A percentile compares a stretch with the other conserved stretches of the same genome.
These are phyloP conservation scores for Phytophthora foliorum DNA, from an alignment of 352 stramenopile genomes.

Conservation along the genomic window DNA sequence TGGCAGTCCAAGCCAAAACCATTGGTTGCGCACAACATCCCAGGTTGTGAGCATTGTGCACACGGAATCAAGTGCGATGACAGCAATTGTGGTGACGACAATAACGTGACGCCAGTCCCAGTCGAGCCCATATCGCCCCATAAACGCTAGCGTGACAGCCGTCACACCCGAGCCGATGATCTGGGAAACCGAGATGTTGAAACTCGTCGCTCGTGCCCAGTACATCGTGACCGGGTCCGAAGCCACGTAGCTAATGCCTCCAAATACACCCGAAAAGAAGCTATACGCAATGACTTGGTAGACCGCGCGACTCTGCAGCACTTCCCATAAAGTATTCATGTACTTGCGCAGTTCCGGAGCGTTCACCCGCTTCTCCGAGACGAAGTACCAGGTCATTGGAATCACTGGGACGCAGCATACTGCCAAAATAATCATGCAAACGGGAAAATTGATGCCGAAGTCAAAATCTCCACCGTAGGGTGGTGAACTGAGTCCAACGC, in stretches of 20 bases:
- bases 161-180: conserved; percentile 43
- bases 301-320: conserved; percentile 44
- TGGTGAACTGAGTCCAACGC: conserved; percentile 44
- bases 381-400: conserved; percentile 46
- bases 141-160: conserved; percentile 38
- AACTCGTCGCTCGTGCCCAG: conserved; percentile 49
- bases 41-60: conserved; percentile 48
- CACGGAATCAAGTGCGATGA: conserved; percentile 41
- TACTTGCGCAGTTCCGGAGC: conserved; percentile 36
- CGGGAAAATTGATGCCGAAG: conserved; percentile 45
- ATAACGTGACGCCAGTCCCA: conserved; percentile 53
- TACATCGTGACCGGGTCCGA: conserved; percentile 43
- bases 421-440: conserved; percentile 34
- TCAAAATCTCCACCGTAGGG: conserved; percentile 48
- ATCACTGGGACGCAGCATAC: conserved; percentile 42
- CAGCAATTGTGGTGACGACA: conserved; percentile 35
- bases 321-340: conserved; percentile 33
- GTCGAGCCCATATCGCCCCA: conserved; percentile 43
- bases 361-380: conserved; percentile 34
- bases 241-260: conserved; percentile 43
- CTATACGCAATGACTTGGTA: conserved; percentile 52
- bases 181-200: conserved; percentile 45
- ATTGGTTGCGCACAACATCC: conserved; percentile 49
- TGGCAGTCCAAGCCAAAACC: conserved; percentile 51
- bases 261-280: conserved; percentile 46